These are phyloP conservation scores for Diplocarpon rosae DNA, from an alignment of 2,329 filamentous ascomycete genomes.

Conservation along the genomic window DNA sequence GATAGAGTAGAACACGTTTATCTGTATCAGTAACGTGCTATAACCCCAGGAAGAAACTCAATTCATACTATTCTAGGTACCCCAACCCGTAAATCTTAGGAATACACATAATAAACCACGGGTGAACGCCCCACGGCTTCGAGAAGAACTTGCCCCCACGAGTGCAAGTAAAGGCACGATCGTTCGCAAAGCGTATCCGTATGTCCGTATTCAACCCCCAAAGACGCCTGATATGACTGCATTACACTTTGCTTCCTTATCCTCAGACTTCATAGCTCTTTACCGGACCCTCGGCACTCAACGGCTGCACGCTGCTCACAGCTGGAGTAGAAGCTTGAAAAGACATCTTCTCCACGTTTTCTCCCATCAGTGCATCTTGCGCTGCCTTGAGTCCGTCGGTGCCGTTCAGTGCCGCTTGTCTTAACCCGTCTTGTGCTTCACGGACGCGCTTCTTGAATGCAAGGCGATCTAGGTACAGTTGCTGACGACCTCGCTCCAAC, in stretches of 20 bases:
- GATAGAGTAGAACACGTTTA: background rate
- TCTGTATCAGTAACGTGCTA: background rate
- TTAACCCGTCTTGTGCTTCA: slow-evolving; percentile 69
- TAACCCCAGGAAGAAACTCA: background rate
- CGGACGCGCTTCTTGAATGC: slow-evolving; percentile 80
- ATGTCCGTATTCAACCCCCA: slow-evolving; percentile 21
- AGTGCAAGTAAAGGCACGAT: slow-evolving; percentile 12
- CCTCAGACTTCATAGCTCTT: slow-evolving; percentile 32
- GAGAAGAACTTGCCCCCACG: slow-evolving; percentile 4
- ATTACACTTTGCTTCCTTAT: slow-evolving; percentile 13
- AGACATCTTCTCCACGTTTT: slow-evolving; percentile 38
- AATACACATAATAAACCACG: slow-evolving; percentile 15
- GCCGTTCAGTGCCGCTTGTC: slow-evolving; percentile 33
- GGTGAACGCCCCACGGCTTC: slow-evolving; percentile 8
- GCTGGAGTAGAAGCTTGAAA: slow-evolving; percentile 37
- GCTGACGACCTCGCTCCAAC: slow-evolving; percentile 80
- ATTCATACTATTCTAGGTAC: slow-evolving; percentile 9
- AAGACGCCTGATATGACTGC: slow-evolving; percentile 15
- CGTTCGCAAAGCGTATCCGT: slow-evolving; percentile 9
- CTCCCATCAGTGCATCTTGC: slow-evolving; percentile 24
- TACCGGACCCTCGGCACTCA: slow-evolving; percentile 42
- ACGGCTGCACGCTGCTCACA: slow-evolving; percentile 38
- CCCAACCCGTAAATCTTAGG: slow-evolving; percentile 8
- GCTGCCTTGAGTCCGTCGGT: slow-evolving; percentile 27
- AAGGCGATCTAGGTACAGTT: slow-evolving; percentile 85